Base-by-base conservation (phyloP, 2,329 filamentous ascomycete species). In the Talaromyces sp. region DNA sequence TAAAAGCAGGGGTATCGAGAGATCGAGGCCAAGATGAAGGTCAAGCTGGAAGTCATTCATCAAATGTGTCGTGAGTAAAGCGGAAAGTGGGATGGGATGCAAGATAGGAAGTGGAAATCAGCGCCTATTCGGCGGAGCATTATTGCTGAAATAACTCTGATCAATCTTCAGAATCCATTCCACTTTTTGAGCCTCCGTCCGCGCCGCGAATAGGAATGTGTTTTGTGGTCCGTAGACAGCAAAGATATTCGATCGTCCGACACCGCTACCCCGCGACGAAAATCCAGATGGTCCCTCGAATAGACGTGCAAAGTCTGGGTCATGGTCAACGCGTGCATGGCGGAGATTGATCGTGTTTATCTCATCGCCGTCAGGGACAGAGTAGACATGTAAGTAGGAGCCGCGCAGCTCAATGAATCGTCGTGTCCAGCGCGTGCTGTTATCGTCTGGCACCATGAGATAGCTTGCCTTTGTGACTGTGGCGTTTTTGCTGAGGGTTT, bases 121-220 rank as follows among this genome's bases (percentile, higher is more conserved):
- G 15, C 52, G 52, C 3, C 66, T 61, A 22, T 57, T 56, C 43
- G 65, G 25, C 19, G 57, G 71, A 10, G 61, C 62, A 41, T 64
- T 60, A 57, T 65, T 72, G 60, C 72, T 76, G 66, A 85, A 84
- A 71, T 82, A 86, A 64, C 87, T 89, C 78, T 96, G 89, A 74
- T 99, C 94, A 65, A 99, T 91, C 68, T 89, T 88, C 73, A 95
- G 83, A 65, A 99, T 96, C 94, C 94, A 99, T 72, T 97, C 94
- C 65, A 92, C 87, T 79, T 97, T 96, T 73, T 97, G 92, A 51
- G 87, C 83, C 77, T 97, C 93, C 66, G 86, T 93, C 59, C 91
- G 82, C 22, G 91, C 89, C 13, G 91, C 90, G 73, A 99, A 97
- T 40, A 99, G 80, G 83, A 92, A 99, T 33, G 92, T 96, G 73